Evolutionary conservation across 1,284 basidiomycete genomes (phyloP).

Genomic region (Pseudozyma hubeiensis): DNA sequence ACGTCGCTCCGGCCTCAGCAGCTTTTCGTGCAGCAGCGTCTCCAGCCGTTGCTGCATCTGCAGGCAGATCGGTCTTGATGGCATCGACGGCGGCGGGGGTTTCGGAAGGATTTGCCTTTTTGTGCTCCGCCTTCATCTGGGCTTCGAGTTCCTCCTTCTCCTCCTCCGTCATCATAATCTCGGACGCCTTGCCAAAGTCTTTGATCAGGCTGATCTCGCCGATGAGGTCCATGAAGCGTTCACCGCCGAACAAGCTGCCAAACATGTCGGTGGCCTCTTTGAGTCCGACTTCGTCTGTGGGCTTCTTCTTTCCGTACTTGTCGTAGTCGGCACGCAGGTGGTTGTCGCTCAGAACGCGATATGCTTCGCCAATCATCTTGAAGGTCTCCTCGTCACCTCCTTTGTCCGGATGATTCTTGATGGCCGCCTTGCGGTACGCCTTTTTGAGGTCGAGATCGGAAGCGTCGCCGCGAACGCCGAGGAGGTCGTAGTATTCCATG

Average conservation of each 20-base stretch:
- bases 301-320: conserved; percentile 84
- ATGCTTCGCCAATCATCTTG: conserved; percentile 74
- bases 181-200: conserved; percentile 69
- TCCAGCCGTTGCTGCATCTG: conserved; percentile 36
- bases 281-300: conserved; percentile 67
- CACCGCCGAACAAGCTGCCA: conserved; percentile 68
- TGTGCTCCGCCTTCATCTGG: conserved; percentile 72
- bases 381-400: conserved; percentile 66
- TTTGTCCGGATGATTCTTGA: conserved; percentile 77
- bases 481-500: conserved; percentile 69
- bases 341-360: conserved; percentile 71
- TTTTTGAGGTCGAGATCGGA: conserved; percentile 86
- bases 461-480: conserved; percentile 65
- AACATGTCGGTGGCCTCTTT: conserved; percentile 69
- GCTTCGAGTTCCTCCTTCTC: conserved; percentile 88
- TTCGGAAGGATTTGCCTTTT: conserved; percentile 44
- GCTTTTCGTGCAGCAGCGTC: conserved; percentile 61
- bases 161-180: conserved; percentile 79
- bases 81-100: conserved; percentile 33
- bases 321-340: conserved; percentile 92
- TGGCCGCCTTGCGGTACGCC: conserved; percentile 92
- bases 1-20: conserved; percentile 56
- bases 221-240: conserved; percentile 67
- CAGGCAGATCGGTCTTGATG: conserved; percentile 26
- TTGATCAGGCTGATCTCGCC: conserved; percentile 68